Conservation (phyloP, 352 stramenopile genomes). For the Pythium rishiriense region DNA sequence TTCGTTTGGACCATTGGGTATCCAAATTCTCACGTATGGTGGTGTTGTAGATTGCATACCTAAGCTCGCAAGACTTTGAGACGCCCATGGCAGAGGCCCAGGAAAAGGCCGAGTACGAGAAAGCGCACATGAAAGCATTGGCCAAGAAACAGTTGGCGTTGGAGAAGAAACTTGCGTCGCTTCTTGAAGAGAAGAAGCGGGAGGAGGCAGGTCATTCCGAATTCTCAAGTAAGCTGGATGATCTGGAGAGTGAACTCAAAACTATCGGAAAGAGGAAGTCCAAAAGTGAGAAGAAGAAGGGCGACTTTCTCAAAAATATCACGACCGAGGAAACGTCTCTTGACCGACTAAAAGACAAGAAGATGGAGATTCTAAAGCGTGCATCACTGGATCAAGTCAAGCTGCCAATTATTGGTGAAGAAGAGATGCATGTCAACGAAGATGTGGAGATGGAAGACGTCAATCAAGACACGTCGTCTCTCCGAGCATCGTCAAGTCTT, state of each 20-base stretch:
- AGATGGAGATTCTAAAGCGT: constrained; percentile 94
- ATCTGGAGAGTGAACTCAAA: constrained; percentile 66
- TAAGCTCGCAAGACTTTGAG: constrained; percentile 55
- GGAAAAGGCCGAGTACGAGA: constrained; percentile 46
- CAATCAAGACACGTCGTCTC: constrained; percentile 1
- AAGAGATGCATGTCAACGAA: constrained; percentile 30
- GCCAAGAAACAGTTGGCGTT: constrained; percentile 50
- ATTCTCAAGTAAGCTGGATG: constrained; percentile 43
- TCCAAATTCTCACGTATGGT: constrained; percentile 3
- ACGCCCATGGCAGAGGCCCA: constrained; percentile 46
- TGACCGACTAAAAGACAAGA: constrained; percentile 92
- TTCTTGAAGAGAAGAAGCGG: constrained; percentile 82
- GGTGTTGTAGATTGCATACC: constrained; percentile 23
- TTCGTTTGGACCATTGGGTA: constrained; percentile 43
- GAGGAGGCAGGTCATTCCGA: constrained; percentile 41
- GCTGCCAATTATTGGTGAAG: constrained; percentile 69
- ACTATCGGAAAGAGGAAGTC: constrained; percentile 58
- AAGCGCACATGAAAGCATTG: constrained; percentile 53
- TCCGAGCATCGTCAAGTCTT: constrained; percentile 15
- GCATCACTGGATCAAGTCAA: constrained; percentile 95
- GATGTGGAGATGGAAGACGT: constrained; percentile 70
- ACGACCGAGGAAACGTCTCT: constrained; percentile 88
- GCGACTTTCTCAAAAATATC: constrained; percentile 83
- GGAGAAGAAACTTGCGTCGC: constrained; percentile 40
- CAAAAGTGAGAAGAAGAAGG: constrained; percentile 62